Evolutionary conservation across 257 asterid genomes (phyloP), one percentile per base, ranked within the genome.

Genomic region (Vinca minor): DNA sequence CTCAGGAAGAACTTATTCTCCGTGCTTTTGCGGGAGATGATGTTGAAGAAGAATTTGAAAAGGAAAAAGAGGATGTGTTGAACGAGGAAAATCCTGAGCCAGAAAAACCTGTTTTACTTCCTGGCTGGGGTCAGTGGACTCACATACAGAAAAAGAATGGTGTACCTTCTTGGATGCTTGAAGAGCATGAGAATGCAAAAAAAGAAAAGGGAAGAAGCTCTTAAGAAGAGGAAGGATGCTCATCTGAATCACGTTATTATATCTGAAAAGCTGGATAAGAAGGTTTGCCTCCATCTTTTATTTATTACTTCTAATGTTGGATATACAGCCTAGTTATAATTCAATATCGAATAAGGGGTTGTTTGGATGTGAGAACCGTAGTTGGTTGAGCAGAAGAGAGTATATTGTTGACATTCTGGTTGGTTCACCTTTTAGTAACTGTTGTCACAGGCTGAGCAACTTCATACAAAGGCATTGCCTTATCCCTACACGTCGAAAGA

Each of bases 41-140:
- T 71, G 97, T 93, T 25, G 95, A 84, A 72, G 98, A 84, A 64
- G 88, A 84, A 20, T 93, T 93, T 66, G 84, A 76, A 73, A 89
- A 87, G 71, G 94, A 87, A 66, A 93, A 93, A 76, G 84, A 85
- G 32, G 94, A 80, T 11, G 73, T 81, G 38, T 73, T 89, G 80
- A 78, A 84, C 53, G 91, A 83, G 79, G 98, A 93, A 83, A 79
- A 79, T 71, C 98, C 97, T 20, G 86, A 85, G 69, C 97, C 96
- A 8, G 98, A 92, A 64, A 79, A 87, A 70, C 98, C 95, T 0
- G 71, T 74, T 35, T 63, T 87, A 55, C 74, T 93, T 69, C 98
- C 95, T 62, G 98, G 98, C 36, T 93, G 98, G 98, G 98, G 98
- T 59, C 98, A 87, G 41, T 93, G 98, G 98, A 83, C 98, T 46